These are phyloP conservation scores for Kazachstania africana DNA, from an alignment of 805 yeast species.

Conservation along the genomic window DNA sequence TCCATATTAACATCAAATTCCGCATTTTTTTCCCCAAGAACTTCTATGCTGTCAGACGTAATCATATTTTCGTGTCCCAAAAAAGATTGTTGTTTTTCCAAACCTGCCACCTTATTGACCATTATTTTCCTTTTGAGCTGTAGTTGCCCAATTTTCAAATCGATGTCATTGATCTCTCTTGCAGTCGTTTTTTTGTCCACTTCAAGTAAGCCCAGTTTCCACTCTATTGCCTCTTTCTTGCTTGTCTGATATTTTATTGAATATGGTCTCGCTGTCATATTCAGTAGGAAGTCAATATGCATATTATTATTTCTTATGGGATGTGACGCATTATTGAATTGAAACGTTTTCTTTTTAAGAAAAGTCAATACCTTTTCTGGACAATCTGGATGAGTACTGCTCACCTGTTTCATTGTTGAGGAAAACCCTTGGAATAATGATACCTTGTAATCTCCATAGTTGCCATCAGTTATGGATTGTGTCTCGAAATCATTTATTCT, in stretches of 20 bases:
- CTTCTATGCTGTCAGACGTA: no score
- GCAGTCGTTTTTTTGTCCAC: slow-evolving; percentile 55
- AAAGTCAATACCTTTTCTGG: no score
- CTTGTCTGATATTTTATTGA: slow-evolving; percentile 29
- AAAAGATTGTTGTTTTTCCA: no score
- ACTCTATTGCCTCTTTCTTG: slow-evolving; percentile 31
- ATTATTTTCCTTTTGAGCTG: slow-evolving; percentile 40
- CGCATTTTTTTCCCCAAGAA: no score
- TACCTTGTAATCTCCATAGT: no score
- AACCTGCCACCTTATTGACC: slow-evolving; percentile 47
- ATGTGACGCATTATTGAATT: no score
- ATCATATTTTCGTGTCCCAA: no score
- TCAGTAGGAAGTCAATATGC: not conserved
- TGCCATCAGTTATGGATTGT: no score
- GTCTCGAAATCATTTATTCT: no score
- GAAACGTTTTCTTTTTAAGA: not conserved
- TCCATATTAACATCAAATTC: no score
- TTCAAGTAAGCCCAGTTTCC: slow-evolving; percentile 42
- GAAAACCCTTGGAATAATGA: not conserved
- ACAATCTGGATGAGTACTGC: no score
- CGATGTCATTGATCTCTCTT: slow-evolving; percentile 53
- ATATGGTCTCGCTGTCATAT: not conserved
- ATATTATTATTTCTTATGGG: no score
- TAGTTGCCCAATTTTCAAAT: slow-evolving; percentile 40
- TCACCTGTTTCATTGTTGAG: not conserved